Evolutionary conservation across 176 grass and related monocot species (phyloP), one percentile per base, ranked within the genome.

Genomic region (Ananas comosus): DNA sequence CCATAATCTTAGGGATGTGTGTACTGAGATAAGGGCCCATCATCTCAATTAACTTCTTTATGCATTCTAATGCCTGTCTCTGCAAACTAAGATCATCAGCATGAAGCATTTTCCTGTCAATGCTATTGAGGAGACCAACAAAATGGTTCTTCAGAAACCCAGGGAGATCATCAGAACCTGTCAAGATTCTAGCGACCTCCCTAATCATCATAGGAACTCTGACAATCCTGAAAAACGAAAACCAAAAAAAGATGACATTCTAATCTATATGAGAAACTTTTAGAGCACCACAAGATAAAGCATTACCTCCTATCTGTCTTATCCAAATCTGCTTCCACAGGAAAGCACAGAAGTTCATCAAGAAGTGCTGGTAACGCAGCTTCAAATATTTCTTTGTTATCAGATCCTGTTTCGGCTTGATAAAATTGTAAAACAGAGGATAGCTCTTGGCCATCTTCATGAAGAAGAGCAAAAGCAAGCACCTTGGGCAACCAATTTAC

Each of bases 1-100:
- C 88, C 93, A 96, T 96, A 86, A 96, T 90, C 83, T 96, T 96
- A 51, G 86, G 86, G 5, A 91, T 81, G 83, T 96, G 93, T 81
- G 93, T 85, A 71, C 81, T 83, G 50, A 96, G 80, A 77, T 90
- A 96, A 79, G 93, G 86, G 51, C 93, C 89, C 93, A 96, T 96
- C 83, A 96, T 90, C 86, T 96, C 93, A 57, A 92, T 81, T 73
- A 89, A 76, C 76, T 90, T 96, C 61, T 79, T 72, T 76, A 96
- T 92, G 70, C 83, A 83, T 56, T 83, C 86, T 72, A 96, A 85
- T 51, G 83, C 83, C 72, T 92, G 86, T 70, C 84, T 87, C 78
- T 92, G 93, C 73, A 92, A 76, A 71, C 83, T 80, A 21, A 68
- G 50, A 19, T 92, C 81, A 81, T 92, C 86, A 51, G 83, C 85